Evolutionary conservation across 2,329 filamentous ascomycete genomes (phyloP), one percentile per base, ranked within the genome.

Genomic region (Stylonectria norvegica): DNA sequence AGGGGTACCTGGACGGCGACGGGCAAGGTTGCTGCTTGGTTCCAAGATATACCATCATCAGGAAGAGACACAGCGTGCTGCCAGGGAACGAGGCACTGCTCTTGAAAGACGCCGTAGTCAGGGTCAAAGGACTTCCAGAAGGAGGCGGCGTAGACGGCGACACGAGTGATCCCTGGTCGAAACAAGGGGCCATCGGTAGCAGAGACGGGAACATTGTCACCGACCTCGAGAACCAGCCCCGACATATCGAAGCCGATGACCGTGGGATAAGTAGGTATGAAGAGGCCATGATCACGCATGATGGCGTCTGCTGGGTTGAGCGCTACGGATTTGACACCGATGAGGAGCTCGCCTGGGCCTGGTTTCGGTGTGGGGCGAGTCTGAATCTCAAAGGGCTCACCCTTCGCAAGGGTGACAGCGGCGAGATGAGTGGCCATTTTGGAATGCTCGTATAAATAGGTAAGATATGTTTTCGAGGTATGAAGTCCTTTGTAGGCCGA

Each of bases 41-140:
- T 65, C 64, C 65, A 70, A 5, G 64, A 64, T 0, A 70, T 50
- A 0, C 10, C 19, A 1, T 52, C 27, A 4, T 63, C 57, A 0
- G 60, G 62, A 38, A 72, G 54, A 4, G 60, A 53, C 15, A 62
- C 36, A 5, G 50, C 64, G 34, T 71, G 66, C 42, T 67, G 63
- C 56, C 64, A 70, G 3, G 65, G 64, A 3, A 73, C 56, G 9
- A 73, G 52, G 3, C 63, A 69, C 1, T 52, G 52, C 29, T 71
- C 65, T 38, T 73, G 71, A 32, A 72, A 74, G 5, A 57, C 58
- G 25, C 75, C 70, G 46, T 76, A 71, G 53, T 75, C 58, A 3
- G 69, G 65, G 16, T 64, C 52, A 15, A 63, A 68, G 7, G 60
- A 60, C 23, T 57, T 70, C 67, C 71, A 76, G 15, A 66, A 48